Percentiles rank a stretch among this genome's conserved stretches.
Evolutionary conservation across 2,329 filamentous ascomycete genomes (phyloP).

Genomic region (Daldinia eschscholtzii): DNA sequence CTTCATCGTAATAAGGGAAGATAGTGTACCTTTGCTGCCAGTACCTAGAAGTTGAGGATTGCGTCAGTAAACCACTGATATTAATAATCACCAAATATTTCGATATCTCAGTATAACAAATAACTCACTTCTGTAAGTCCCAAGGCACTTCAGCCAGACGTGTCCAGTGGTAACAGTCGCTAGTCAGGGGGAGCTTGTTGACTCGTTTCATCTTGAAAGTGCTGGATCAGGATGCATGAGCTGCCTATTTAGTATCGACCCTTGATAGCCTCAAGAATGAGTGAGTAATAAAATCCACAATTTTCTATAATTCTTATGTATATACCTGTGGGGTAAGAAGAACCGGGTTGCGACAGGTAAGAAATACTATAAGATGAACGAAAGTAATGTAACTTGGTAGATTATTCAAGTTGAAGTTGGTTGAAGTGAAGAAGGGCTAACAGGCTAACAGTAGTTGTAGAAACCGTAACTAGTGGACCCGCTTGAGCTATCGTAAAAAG

Average conservation of each 20-base stretch:
- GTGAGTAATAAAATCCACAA: no score
- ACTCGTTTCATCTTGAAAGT: conserved; percentile 57
- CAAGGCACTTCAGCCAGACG: conserved; percentile 78
- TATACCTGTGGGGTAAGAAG: neutral
- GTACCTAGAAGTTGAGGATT: conserved; percentile 71
- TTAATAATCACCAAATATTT: neutral
- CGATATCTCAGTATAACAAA: neutral
- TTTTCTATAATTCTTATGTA: neutral
- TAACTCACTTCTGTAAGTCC: conserved; percentile 83
- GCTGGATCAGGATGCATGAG: conserved; percentile 18
- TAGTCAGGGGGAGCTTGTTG: conserved; percentile 65
- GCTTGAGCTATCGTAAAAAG: conserved; percentile 15
- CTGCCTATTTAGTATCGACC: conserved; percentile 10
- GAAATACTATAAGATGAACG: neutral
- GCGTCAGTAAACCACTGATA: conserved; percentile 14
- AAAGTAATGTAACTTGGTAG: neutral
- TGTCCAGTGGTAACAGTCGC: conserved; percentile 81
- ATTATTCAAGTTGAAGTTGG: conserved; percentile 5
- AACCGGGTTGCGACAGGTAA: neutral
- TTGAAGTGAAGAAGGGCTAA: conserved; percentile 12
- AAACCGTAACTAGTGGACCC: conserved; percentile 1
- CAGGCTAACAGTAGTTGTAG: neutral
- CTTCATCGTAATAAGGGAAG: conserved; percentile 88
- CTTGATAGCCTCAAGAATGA: neutral
- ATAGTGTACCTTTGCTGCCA: conserved; percentile 90